Conservation (phyloP, 495 filamentous ascomycete species). For the Lasiosphaeria hispida region DNA sequence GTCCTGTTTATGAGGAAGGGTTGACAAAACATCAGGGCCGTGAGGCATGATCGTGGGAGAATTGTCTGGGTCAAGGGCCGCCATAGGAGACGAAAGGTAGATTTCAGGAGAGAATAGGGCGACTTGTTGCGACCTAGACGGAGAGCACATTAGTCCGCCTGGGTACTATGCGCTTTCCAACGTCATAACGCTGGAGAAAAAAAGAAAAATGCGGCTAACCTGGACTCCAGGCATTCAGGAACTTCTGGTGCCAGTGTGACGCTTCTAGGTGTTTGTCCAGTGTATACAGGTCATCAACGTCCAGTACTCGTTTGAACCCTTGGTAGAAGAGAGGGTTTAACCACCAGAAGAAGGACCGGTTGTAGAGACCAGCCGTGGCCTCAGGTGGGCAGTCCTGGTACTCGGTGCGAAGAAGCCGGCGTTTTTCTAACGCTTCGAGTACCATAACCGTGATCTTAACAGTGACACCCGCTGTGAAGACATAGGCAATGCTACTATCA, state of each 20-base stretch:
- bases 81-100: conserved; percentile 45
- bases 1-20: conserved; percentile 61
- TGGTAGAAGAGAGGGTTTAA: conserved; percentile 36
- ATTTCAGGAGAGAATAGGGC: conserved; percentile 37
- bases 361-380: conserved; percentile 33
- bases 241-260: conserved; percentile 32
- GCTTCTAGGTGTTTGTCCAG: conserved; percentile 51
- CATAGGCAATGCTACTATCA: conserved; percentile 12
- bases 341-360: conserved; percentile 41
- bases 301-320: conserved; percentile 32
- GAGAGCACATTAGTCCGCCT: not conserved
- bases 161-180: too few species aligned
- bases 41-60: conserved; percentile 52
- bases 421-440: conserved; percentile 53
- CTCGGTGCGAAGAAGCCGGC: conserved; percentile 41
- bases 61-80: conserved; percentile 50
- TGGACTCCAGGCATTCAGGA: conserved; percentile 34
- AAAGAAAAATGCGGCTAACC: conserved; percentile 15
- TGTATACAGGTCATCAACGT: conserved; percentile 31
- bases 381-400: conserved; percentile 37
- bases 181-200: conserved; percentile 5
- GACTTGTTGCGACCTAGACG: conserved; percentile 28
- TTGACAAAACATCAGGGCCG: conserved; percentile 61
- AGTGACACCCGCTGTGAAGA: conserved; percentile 22
- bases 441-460: conserved; percentile 40